Evolutionary conservation across 306 rosid species (phyloP).

Genomic region (Inga leiocalycina): DNA sequence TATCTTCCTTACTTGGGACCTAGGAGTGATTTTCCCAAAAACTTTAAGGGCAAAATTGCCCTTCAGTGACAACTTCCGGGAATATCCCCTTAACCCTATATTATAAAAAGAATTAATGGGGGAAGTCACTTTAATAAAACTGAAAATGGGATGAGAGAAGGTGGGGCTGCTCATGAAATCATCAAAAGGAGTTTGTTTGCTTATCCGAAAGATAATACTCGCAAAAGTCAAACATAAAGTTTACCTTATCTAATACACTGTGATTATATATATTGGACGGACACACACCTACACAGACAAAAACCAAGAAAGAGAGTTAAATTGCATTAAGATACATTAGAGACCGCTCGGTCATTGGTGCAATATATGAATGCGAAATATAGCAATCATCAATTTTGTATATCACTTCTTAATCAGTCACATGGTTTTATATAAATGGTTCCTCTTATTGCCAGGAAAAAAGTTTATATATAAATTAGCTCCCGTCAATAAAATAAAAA

Average conservation of each 20-base stretch:
- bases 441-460: neutral
- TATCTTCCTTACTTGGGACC: too few relatives aligned
- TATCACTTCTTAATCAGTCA: neutral
- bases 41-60: rapidly evolving
- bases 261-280: neutral
- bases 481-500: neutral
- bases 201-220: neutral
- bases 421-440: neutral
- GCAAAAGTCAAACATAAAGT: slow-evolving; percentile 31
- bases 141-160: neutral
- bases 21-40: too few relatives aligned
- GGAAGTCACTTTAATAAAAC: slow-evolving; percentile 11
- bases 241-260: neutral
- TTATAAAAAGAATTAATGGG: too few relatives aligned
- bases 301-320: neutral
- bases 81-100: too few relatives aligned
- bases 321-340: neutral
- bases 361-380: slow-evolving; percentile 2
- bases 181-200: slow-evolving; percentile 25
- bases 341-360: neutral
- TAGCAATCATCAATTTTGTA: neutral
- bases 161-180: slow-evolving; percentile 14
- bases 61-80: rapidly evolving
- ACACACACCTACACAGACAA: neutral
- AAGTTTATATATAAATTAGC: neutral